phyloP scores from a whole-genome alignment of 2,329 filamentous ascomycete species.

The Aureobasidium sp. region DNA sequence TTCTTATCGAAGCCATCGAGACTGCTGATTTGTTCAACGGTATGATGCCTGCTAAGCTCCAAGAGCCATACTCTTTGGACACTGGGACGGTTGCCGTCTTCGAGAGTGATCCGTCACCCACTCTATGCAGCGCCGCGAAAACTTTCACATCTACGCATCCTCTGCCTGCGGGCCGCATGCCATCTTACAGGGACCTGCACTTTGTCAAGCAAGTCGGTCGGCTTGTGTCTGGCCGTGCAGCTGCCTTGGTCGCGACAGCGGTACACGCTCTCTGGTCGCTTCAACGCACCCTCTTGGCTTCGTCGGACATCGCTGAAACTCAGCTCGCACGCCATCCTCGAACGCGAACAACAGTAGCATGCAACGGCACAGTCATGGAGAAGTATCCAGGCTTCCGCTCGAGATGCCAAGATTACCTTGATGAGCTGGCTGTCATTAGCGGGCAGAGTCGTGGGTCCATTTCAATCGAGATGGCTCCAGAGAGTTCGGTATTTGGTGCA shows the following conservation, averaged over 20 bases:
- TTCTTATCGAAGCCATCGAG: constrained; percentile 53
- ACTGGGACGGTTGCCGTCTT: constrained; percentile 53
- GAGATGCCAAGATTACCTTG: constrained; percentile 56
- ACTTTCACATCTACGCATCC: constrained; percentile 48
- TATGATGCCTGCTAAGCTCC: constrained; percentile 44
- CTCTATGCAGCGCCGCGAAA: constrained; percentile 34
- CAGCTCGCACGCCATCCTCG: neutral
- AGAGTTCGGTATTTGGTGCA: constrained; percentile 69
- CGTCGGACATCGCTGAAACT: neutral
- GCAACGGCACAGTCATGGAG: constrained; percentile 73
- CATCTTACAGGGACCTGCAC: constrained; percentile 43
- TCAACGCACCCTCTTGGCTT: constrained; percentile 24
- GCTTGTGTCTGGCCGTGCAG: constrained; percentile 52
- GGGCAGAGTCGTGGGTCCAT: constrained; percentile 40
- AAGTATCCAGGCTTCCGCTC: constrained; percentile 63
- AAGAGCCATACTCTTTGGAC: constrained; percentile 53
- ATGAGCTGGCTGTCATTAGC: constrained; percentile 46
- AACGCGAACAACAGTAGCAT: constrained; percentile 49
- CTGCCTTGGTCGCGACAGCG: constrained; percentile 56
- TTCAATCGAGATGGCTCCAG: constrained; percentile 60
- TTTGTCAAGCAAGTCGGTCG: constrained; percentile 50
- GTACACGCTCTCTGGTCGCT: constrained; percentile 57
- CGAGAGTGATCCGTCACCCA: constrained; percentile 41
- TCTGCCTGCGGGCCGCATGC: constrained; percentile 33
- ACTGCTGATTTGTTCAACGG: constrained; percentile 51